phyloP scores from a whole-genome alignment of 768 basidiomycete species.

The Antrodiella citrinella region DNA sequence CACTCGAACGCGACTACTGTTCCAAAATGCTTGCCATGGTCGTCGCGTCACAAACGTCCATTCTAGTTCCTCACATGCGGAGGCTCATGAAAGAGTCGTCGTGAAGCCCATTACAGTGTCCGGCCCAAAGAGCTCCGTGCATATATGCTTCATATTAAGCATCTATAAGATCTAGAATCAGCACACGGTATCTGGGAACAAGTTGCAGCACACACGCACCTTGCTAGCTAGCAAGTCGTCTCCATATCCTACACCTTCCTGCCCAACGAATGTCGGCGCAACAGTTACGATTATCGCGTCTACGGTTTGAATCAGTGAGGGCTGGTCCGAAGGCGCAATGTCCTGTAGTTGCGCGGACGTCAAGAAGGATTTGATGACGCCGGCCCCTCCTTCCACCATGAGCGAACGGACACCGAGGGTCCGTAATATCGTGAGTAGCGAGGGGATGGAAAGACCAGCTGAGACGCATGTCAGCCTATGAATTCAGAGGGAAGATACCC shows the following conservation, averaged over 20 bases:
- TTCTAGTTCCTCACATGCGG: too few relatives aligned
- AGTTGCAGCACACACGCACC: conserved; percentile 8
- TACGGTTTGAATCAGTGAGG: conserved; percentile 34
- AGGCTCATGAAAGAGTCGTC: neutral
- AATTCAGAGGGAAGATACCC: neutral
- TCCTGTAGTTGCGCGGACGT: conserved; percentile 7
- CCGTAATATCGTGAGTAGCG: conserved; percentile 45
- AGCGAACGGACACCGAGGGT: conserved; percentile 56
- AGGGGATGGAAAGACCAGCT: conserved; percentile 37
- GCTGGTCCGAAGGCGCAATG: neutral
- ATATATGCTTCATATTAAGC: conserved; percentile 17
- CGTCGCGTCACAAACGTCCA: too few relatives aligned
- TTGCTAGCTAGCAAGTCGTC: conserved; percentile 16
- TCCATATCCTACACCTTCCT: conserved; percentile 54
- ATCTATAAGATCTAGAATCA: too few relatives aligned
- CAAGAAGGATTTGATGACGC: conserved; percentile 72
- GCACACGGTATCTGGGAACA: neutral
- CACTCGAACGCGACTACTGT: too few relatives aligned
- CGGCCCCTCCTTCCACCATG: conserved; percentile 96
- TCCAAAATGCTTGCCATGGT: too few relatives aligned
- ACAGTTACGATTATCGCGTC: conserved; percentile 80
- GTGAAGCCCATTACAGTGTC: conserved; percentile 22
- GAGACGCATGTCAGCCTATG: neutral
- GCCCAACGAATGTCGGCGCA: conserved; percentile 79
- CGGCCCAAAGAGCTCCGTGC: conserved; percentile 21